Conservation (phyloP, 441 rosid genomes). For the Adansonia grandidieri region DNA sequence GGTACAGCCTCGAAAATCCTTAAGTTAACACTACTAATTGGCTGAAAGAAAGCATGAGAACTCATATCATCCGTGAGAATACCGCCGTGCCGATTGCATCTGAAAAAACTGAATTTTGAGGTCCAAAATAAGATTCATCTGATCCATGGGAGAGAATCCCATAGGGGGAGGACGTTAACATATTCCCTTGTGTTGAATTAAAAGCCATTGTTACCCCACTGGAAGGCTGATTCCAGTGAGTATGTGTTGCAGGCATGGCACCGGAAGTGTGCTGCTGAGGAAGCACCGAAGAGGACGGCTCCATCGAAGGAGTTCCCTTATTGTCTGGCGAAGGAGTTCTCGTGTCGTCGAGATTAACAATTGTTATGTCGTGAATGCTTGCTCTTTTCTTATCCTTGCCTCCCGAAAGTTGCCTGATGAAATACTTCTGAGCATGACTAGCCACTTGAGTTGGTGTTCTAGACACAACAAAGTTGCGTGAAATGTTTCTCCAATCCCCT, state of each 20-base stretch:
- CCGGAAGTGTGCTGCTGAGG: slow-evolving; percentile 11
- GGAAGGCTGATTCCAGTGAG: slow-evolving; percentile 55
- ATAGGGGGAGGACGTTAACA: slow-evolving; percentile 46
- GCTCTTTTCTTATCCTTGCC: too few relatives aligned
- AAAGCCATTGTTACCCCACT: slow-evolving; percentile 42
- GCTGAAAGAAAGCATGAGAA: slow-evolving; percentile 22
- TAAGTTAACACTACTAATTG: too few relatives aligned
- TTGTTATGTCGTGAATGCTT: too few relatives aligned
- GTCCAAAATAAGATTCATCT: slow-evolving; percentile 43
- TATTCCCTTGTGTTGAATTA: slow-evolving; percentile 38
- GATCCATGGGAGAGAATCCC: slow-evolving; percentile 42
- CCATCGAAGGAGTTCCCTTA: slow-evolving; percentile 30
- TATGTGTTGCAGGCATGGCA: slow-evolving; percentile 43
- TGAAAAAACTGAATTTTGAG: slow-evolving; percentile 49
- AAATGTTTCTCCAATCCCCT: too few relatives aligned
- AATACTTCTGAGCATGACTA: too few relatives aligned
- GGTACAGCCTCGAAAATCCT: too few relatives aligned
- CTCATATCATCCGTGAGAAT: slow-evolving; percentile 44
- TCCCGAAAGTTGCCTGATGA: too few relatives aligned
- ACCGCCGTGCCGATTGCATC: slow-evolving; percentile 47
- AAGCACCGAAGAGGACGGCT: too few relatives aligned
- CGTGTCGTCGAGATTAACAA: too few relatives aligned
- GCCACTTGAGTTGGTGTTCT: too few relatives aligned
- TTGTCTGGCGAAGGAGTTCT: too few relatives aligned
- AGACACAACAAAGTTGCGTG: too few relatives aligned